These are phyloP conservation scores for Phytophthora boehmeriae DNA, from an alignment of 352 stramenopile species.

Conservation along the genomic window DNA sequence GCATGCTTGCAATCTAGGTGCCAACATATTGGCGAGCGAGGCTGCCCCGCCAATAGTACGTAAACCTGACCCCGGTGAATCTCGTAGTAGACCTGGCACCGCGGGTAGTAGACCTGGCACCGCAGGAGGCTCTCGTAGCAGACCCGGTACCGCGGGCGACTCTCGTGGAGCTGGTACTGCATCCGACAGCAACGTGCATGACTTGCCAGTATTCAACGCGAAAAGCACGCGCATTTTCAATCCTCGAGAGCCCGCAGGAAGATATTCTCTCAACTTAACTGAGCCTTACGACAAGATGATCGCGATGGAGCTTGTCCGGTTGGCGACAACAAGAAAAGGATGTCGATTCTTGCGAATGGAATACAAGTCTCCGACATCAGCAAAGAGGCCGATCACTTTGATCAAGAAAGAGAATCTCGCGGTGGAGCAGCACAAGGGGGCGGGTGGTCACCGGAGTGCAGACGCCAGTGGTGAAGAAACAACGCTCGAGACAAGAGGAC, in stretches of 20 bases:
- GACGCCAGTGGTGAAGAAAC: conserved; percentile 44
- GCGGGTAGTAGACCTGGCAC: too few species aligned
- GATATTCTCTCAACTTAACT: conserved; percentile 67
- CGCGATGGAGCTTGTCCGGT: conserved; percentile 68
- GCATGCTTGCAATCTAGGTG: conserved; percentile 62
- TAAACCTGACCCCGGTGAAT: too few species aligned
- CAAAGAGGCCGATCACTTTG: conserved; percentile 50
- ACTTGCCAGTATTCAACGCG: conserved; percentile 50
- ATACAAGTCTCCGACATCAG: conserved; percentile 39
- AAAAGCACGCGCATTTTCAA: conserved; percentile 63
- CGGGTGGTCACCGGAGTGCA: not conserved
- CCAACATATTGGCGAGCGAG: conserved; percentile 25
- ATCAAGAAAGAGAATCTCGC: conserved; percentile 56
- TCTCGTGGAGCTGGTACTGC: not conserved
- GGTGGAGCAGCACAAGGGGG: conserved; percentile 34
- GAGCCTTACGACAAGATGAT: conserved; percentile 87
- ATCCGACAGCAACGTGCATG: conserved; percentile 34
- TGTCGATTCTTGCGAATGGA: conserved; percentile 73
- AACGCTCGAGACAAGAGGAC: conserved; percentile 52
- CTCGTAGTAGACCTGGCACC: conserved; percentile 10
- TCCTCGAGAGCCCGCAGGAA: conserved; percentile 66
- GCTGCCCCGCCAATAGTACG: not conserved
- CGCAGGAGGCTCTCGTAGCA: not conserved
- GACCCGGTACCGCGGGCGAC: not conserved
- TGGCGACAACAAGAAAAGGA: conserved; percentile 74